Base-by-base conservation (phyloP, 352 stramenopile species). In the Pythium aristosporum region DNA sequence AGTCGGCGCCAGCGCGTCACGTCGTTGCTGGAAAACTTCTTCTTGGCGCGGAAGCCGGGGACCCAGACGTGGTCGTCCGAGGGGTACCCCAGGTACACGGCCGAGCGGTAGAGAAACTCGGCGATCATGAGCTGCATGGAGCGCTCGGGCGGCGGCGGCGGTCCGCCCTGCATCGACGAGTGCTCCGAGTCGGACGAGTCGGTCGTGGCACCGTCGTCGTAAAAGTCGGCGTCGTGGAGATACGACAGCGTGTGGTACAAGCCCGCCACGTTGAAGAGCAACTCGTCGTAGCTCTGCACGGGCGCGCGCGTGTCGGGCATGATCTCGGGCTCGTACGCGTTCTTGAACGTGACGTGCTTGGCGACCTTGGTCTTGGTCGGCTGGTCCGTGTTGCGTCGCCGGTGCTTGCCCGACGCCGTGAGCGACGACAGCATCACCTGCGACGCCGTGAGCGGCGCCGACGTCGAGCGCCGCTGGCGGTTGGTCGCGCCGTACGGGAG, bases 101-200 rank as follows among this genome's bases (percentile, higher is more conserved):
- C 82, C 52, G 82, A 89, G 10, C 82, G 77, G 61, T 87, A 87
- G 15, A 92, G 76, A 47, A 92, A 92, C 69, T 92, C 82, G 36
- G 80, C 82, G 68, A 92, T 88, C 77, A 92, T 85, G 64, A 92
- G 76, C 56, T 77, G 73, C 67, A 88, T 73, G n/a, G 82, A 91
- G 10, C 78, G 76, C 65, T 89, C 80, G 0, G 61, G 23, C 53
- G 51, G 46, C 53, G 77, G 62, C 36, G 43, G 49, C 41, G 50
- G 15, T n/a, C 58, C 53, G 53, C 49, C 30, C 12, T 21, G 37
- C 12, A 12, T 13, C 23, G 53, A 21, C 39, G 49, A 56, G 2
- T 46, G 39, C 13, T 46, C 39, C 0, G 49, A 56, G 30, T 56
- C 49, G 42, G 39, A 43, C 42, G 54, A 52, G 54, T 61, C 54